phyloP scores from a whole-genome alignment of 371 early-diverging fungal genomes.

The Zychaea mexicana region DNA sequence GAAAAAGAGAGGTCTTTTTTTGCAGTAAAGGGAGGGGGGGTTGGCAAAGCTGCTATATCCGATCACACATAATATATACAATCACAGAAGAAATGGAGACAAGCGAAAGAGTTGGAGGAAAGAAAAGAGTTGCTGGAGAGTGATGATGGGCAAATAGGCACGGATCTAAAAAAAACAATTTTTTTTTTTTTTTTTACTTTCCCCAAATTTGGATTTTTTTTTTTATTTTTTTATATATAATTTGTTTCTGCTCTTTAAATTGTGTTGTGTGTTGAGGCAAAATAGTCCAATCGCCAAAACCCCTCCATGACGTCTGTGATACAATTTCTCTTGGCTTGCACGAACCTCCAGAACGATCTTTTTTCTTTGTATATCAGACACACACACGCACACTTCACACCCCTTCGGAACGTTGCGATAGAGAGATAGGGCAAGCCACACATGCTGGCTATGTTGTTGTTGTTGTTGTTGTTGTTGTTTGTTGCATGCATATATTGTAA shows the following conservation, averaged over 20 bases:
- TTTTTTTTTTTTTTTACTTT: neutral
- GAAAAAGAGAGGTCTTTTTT: neutral
- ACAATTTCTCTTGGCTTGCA: constrained; percentile 1
- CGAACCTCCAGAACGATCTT: neutral
- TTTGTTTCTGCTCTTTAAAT: neutral
- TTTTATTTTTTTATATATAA: too few species aligned
- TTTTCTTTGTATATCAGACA: too few species aligned
- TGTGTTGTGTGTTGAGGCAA: neutral
- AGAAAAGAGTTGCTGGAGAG: neutral
- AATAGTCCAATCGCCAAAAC: neutral
- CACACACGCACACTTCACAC: neutral
- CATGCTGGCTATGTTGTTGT: too few species aligned
- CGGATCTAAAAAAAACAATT: neutral
- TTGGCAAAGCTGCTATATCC: neutral
- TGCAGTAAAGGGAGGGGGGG: neutral
- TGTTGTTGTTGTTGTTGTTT: too few species aligned
- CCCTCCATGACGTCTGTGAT: constrained; percentile 7
- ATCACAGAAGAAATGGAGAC: neutral
- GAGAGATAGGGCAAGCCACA: too few species aligned
- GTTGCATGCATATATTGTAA: too few species aligned
- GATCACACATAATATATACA: constrained; percentile 1
- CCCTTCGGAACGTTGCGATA: too few species aligned
- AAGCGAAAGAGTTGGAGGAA: neutral
- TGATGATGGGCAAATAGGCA: neutral
- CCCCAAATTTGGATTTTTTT: neutral